A percentile compares a stretch with the other conserved stretches of the same genome.
Evolutionary conservation across 1,284 basidiomycete species (phyloP).

Genomic region (Austroboletus olivaceoglutinosus): DNA sequence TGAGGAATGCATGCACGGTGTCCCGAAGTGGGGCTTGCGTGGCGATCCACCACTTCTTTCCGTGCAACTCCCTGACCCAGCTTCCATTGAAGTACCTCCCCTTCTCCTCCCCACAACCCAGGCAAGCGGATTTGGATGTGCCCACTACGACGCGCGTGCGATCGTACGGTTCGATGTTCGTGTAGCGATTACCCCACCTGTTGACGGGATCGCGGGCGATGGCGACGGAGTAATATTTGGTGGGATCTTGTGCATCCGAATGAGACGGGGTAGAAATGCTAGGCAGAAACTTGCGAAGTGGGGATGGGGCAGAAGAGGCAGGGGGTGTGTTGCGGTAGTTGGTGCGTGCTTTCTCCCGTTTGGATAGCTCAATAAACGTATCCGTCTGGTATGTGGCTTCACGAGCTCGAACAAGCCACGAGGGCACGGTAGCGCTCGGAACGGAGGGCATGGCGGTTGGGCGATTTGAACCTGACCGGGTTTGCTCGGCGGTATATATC

Average conservation of each 20-base stretch:
- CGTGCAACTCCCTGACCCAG: slow-evolving; percentile 72
- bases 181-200: slow-evolving; percentile 62
- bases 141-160: slow-evolving; percentile 64
- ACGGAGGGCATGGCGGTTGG: slow-evolving; percentile 12
- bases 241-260: slow-evolving; percentile 23
- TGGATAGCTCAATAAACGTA: slow-evolving; percentile 17
- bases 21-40: slow-evolving; percentile 73
- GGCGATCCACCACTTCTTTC: slow-evolving; percentile 80
- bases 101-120: slow-evolving; percentile 26
- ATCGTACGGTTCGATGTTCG: slow-evolving; percentile 74
- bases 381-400: slow-evolving; percentile 14
- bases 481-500: not conserved
- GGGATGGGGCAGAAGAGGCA: not conserved
- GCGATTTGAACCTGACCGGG: not conserved
- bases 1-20: slow-evolving; percentile 74
- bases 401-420: slow-evolving; percentile 17
- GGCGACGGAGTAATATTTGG: slow-evolving; percentile 55
- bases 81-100: slow-evolving; percentile 78
- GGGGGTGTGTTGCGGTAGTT: slow-evolving; percentile 15
- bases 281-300: slow-evolving; percentile 20
- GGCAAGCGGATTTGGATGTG: slow-evolving; percentile 12
- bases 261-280: slow-evolving; percentile 27
- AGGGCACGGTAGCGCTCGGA: slow-evolving; percentile 7
- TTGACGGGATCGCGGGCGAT: slow-evolving; percentile 48
- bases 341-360: slow-evolving; percentile 27